Base-by-base conservation (phyloP, 805 yeast genomes). In the Wickerhamomyces canadensis region DNA sequence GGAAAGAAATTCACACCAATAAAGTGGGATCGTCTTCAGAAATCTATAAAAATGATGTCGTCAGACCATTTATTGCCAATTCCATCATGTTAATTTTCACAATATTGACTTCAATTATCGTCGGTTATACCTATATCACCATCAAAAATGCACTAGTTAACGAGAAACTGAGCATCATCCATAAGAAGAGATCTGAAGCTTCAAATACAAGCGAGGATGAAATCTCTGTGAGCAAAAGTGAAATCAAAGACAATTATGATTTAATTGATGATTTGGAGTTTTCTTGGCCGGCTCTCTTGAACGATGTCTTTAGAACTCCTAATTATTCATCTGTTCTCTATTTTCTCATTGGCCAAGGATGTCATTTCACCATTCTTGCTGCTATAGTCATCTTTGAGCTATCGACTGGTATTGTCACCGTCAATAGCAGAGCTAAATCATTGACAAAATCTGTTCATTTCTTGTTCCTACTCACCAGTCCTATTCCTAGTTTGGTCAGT, bases 241-340 rank as follows among this genome's bases (percentile, higher is more conserved):
- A n/a, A 11, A 12, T 2, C 12, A 24, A 19, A 6, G 32, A 17
- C 1, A 25, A 18, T 10, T 25, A 36, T 27, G 43, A 33, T 17
- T 22, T 41, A 14, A 36, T 47, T 22, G 52, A 50, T 26, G 51
- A 47, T 4, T 25, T 42, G 11, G 56, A 52, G 19, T 42, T 52
- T 21, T 54, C 58, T 14, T 54, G 58, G 58, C 54, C 55, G 16
- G 31, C 47, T 6, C 35, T 54, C 19, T 38, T 41, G 3, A 42
- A 49, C 29, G 55, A 54, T 27, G 55, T 54, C 7, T 52, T 49
- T 35, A 50, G 58, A 48, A 34, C 26, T 14, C 52, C 55, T 14
- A 7, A 5, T 3, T 25, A 21, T 27, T 26, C 43, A 7, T 27
- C 40, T 3, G 5, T 37, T 5, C 34, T 54, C 2, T 47, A 37